These are phyloP conservation scores for Citrus hindsii DNA, from an alignment of 345 rosid genomes.

Conservation along the genomic window DNA sequence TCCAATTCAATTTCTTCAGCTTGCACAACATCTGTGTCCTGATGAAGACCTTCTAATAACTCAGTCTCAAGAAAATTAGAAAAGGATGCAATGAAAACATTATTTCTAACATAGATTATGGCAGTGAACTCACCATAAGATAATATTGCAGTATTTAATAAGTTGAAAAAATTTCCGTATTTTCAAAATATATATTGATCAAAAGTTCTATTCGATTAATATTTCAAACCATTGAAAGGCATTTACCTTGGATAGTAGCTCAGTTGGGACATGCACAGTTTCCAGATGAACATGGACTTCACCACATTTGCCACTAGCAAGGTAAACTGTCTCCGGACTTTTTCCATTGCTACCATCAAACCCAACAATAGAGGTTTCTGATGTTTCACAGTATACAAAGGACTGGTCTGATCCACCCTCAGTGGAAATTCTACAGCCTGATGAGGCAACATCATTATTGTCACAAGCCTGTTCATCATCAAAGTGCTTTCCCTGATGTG, in stretches of 20 bases:
- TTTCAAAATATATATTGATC: background rate
- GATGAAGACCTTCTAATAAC: constrained; percentile 27
- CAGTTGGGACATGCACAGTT: constrained; percentile 19
- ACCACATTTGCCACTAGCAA: constrained; percentile 24
- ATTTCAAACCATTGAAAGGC: background rate
- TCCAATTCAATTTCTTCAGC: constrained; percentile 17
- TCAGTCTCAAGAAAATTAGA: constrained; percentile 25
- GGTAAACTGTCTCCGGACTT: constrained; percentile 18
- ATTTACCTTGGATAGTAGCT: constrained; percentile 38
- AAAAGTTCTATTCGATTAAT: background rate
- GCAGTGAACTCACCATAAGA: background rate
- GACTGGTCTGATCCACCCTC: constrained; percentile 30
- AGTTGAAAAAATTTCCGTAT: background rate
- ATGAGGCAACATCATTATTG: constrained; percentile 24
- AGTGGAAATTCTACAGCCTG: constrained; percentile 22
- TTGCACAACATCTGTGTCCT: constrained; percentile 32
- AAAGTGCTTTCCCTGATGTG: constrained; percentile 23
- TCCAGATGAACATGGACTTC: constrained; percentile 21
- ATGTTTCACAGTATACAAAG: constrained; percentile 24
- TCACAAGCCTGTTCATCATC: constrained; percentile 35
- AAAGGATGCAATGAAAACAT: background rate
- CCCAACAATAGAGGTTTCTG: constrained; percentile 27
- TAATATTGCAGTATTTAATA: background rate
- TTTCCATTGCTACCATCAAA: constrained; percentile 29
- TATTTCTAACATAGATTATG: background rate